Base-by-base conservation (phyloP, 305 asterid genomes). In the Plantago rigida region DNA sequence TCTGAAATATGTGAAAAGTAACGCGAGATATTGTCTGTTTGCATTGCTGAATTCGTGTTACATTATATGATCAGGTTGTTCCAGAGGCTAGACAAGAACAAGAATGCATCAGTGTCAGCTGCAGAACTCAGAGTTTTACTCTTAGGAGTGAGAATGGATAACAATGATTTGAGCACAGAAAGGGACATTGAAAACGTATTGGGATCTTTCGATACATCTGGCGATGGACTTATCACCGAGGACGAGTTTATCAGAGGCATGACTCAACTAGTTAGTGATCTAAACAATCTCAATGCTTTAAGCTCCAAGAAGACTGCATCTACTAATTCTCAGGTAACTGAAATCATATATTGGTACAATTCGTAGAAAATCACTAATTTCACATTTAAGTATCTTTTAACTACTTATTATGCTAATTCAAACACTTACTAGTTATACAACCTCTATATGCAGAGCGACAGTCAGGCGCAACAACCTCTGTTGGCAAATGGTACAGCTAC, bases 161-260 rank as follows among this genome's bases (percentile, higher is more conserved):
- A 74, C 3, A 68, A 75, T 7, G 78, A 73, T 34, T 13, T 41
- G 14, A 60, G 61, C 59, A 68, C 73, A 13, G 72, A 75, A 0
- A 66, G 72, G 50, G 75, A 71, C 31, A 64, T 79, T 0, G 88
- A 79, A 56, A 64, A 46, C 61, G 68, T 79, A 48, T 51, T 74
- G 72, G 57, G 63, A 3, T 71, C 72, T 34, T 82, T 82, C 1
- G 88, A 79, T 59, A 52, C 75, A 51, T 62, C 77, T 5, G 77
- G 76, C 2, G 81, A 82, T 47, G 83, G 77, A 14, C 70, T 55
- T 54, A 75, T 82, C 47, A 61, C 12, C 45, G 75, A 14, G 59
- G 82, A 79, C 0, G 88, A 82, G 58, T 82, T 82, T 63, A 34
- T 75, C 51, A 59, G 61, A 14, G 77, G 75, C 60, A 75, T 79